Evolutionary conservation across 441 rosid genomes (phyloP).

Genomic region (Croton laevigatus): DNA sequence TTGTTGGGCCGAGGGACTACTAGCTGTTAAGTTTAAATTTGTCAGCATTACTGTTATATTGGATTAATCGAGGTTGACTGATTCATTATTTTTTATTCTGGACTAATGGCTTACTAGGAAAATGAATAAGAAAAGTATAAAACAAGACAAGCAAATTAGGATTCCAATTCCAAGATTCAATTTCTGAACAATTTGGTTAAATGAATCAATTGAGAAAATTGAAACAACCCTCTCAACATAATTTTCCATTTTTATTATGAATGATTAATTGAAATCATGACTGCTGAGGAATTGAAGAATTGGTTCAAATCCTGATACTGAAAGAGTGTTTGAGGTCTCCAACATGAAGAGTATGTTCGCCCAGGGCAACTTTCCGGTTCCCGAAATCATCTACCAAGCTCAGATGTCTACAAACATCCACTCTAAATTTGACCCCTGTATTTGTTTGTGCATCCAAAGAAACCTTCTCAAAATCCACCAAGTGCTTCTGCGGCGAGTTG

Average conservation of each 20-base stretch:
- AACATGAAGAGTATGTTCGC: slow-evolving; percentile 69
- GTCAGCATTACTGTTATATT: too few species aligned
- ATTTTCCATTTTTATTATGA: slow-evolving; percentile 7
- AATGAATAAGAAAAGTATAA: not conserved
- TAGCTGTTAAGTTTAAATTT: too few species aligned
- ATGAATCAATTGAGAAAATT: slow-evolving; percentile 22
- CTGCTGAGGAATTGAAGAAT: slow-evolving; percentile 12
- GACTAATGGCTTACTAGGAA: not conserved
- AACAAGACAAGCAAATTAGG: not conserved
- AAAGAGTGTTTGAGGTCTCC: slow-evolving; percentile 67
- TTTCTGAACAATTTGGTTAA: slow-evolving; percentile 3
- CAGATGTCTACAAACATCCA: slow-evolving; percentile 74
- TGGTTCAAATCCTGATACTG: slow-evolving; percentile 49
- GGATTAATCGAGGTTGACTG: too few species aligned
- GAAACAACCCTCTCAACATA: slow-evolving; percentile 10
- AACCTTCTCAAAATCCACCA: slow-evolving; percentile 75
- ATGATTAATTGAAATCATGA: not conserved
- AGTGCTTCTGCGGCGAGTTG: slow-evolving; percentile 65
- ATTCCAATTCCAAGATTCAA: slow-evolving; percentile 1
- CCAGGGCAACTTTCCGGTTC: slow-evolving; percentile 57
- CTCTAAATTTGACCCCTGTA: slow-evolving; percentile 46
- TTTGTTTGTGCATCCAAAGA: slow-evolving; percentile 35
- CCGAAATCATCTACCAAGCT: slow-evolving; percentile 77
- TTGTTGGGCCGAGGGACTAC: too few species aligned
- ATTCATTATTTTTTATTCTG: too few species aligned